Evolutionary conservation across 2,329 filamentous ascomycete genomes (phyloP), one percentile per base, ranked within the genome.

Genomic region (Aspergillus novoparasiticus): DNA sequence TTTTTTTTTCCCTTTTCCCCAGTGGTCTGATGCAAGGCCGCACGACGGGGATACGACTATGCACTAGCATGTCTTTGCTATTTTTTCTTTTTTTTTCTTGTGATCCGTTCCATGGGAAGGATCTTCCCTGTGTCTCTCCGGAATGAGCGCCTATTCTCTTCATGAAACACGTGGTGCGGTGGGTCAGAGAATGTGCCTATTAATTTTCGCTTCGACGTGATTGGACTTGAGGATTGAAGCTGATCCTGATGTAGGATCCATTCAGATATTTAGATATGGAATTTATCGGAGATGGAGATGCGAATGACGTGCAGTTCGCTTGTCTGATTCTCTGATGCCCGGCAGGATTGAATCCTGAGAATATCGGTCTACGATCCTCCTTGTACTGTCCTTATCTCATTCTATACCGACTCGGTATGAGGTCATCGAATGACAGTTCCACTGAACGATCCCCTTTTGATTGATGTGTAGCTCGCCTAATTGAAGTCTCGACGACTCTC

Each of bases 81-180:
- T 11, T 51, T 14, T 51, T 32, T 21, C 1, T n/a, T 51, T 32
- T 26, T 32, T 26, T 6, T 6, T 32, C 28, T 32, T 51, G 19
- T 32, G 48, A 51, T 48, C 23, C 45, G 9, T 51, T 32, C 48
- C 19, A n/a, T 32, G 8, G 26, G 16, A 32, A 32, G 16, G 28
- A 51, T 51, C 28, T 32, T 51, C 16, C 28, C 28, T 11, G n/a
- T 16, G 5, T 48, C 21, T 48, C 21, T 30, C 28, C 9, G 36
- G 36, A 41, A 9, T 30, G 46, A 30, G 21, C 48, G 21, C 39
- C 30, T 39, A 26, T 48, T 39, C 36, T 55, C 51, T 55, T 55
- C 51, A 43, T 62, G 57, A 58, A 55, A 62, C 62, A 64, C 60
- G 63, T 62, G 63, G 57, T 62, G n/a, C 51, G 21, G 60, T 64